Conservation (phyloP, 139 green algal species). For the Picocystis salinarum region DNA sequence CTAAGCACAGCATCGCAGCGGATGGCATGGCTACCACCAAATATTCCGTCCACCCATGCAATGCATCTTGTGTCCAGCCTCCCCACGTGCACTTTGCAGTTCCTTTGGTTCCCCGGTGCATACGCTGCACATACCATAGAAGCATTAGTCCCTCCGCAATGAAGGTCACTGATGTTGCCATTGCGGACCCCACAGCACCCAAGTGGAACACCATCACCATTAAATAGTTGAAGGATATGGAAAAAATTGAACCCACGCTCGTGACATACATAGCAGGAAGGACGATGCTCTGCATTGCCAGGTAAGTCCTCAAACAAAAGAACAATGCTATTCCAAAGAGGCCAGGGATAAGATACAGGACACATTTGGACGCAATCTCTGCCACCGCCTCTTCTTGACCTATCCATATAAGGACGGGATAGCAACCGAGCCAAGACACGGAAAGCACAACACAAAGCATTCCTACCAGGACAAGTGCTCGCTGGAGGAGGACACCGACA, state of each 20-base stretch:
- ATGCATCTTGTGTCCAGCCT: slow-evolving; percentile 30
- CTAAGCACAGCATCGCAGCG: slow-evolving; percentile 42
- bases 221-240: slow-evolving; percentile 16
- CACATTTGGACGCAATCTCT: slow-evolving; percentile 16
- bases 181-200: slow-evolving; percentile 41
- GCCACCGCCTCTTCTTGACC: slow-evolving; percentile 26
- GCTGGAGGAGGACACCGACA: slow-evolving; percentile 42
- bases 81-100: too few species aligned
- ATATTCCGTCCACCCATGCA: slow-evolving; percentile 37
- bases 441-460: slow-evolving; percentile 16
- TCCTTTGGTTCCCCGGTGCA: too few species aligned
- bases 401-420: slow-evolving; percentile 22
- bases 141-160: too few species aligned
- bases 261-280: slow-evolving; percentile 17
- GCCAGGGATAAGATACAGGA: slow-evolving; percentile 19
- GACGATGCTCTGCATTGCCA: slow-evolving; percentile 34
- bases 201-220: slow-evolving; percentile 13
- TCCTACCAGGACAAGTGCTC: slow-evolving; percentile 33
- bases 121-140: too few species aligned
- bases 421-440: slow-evolving; percentile 26
- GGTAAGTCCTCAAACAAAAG: slow-evolving; percentile 34
- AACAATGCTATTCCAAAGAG: slow-evolving; percentile 14
- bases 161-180: too few species aligned
- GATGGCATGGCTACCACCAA: slow-evolving; percentile 36
- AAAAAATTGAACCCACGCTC: slow-evolving; percentile 2